A percentile compares a stretch with the other conserved stretches of the same genome.
phyloP scores from a whole-genome alignment of 2,329 filamentous ascomycete genomes.

The Fusarium miscanthi region DNA sequence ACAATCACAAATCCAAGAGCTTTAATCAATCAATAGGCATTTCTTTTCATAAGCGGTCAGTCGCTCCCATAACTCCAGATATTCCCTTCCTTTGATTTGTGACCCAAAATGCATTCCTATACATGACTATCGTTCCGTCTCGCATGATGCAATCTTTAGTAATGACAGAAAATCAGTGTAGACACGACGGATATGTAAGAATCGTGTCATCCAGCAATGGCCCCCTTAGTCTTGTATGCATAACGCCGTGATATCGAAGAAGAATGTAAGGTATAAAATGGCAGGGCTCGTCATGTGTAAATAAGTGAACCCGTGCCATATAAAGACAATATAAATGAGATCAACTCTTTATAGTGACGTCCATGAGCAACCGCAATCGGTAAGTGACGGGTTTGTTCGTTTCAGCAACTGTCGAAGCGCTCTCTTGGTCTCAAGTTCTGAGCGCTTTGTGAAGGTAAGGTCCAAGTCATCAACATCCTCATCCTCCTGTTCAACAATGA shows the following conservation, averaged over 20 bases:
- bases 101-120: slow-evolving; percentile 25
- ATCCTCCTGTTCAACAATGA: slow-evolving; percentile 54
- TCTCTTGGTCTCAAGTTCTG: slow-evolving; percentile 9
- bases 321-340: neutral
- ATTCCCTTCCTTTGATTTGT: slow-evolving; percentile 21
- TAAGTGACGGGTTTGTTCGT: slow-evolving; percentile 52
- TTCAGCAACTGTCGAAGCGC: slow-evolving; percentile 27
- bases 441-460: neutral
- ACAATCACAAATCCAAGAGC: slow-evolving; percentile 1
- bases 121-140: slow-evolving; percentile 17
- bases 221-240: slow-evolving; percentile 15
- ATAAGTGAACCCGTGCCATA: neutral
- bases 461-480: neutral
- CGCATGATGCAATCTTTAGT: slow-evolving; percentile 30
- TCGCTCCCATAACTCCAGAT: slow-evolving; percentile 38
- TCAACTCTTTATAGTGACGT: slow-evolving; percentile 54
- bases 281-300: neutral
- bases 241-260: slow-evolving; percentile 24
- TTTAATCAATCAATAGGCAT: slow-evolving; percentile 16
- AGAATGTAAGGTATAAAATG: neutral
- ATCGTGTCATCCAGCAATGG: slow-evolving; percentile 15
- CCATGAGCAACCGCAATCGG: slow-evolving; percentile 66
- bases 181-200: slow-evolving; percentile 14
- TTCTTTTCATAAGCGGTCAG: slow-evolving; percentile 30
- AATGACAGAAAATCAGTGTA: slow-evolving; percentile 25